Base-by-base conservation (phyloP, 495 filamentous ascomycete species). In the Chaetomium cochliodes region DNA sequence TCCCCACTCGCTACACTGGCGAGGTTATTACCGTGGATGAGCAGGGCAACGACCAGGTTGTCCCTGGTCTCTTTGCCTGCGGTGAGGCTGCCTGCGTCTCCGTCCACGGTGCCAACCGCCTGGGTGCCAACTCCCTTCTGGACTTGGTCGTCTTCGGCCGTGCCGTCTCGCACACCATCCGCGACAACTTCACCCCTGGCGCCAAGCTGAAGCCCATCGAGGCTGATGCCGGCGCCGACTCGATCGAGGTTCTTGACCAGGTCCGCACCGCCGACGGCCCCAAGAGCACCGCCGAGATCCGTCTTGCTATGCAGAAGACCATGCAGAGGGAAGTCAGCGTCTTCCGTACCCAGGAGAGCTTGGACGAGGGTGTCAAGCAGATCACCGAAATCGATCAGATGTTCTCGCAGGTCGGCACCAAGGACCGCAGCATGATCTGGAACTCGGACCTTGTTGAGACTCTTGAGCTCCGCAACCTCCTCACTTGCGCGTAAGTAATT, bases 381-480 rank as follows among this genome's bases (percentile, higher is more conserved):
- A 90, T 98, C 70, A 85, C 79, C 70, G 84, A 89, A 65, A 88
- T 97, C 69, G 94, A 98, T 76, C 77, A 86, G 72, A 86, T 81
- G 66, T 98, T 90, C 80, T 69, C 75, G 59, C 85, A 96, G 74
- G 86, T 97, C 65, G 90, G 91, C 71, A 96, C 90, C 77, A 96
- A 96, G 84, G 93, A 98, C 77, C 89, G 93, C 73, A 93, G 90
- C 86, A 97, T 98, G 94, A 97, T 98, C 81, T 98, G 93, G 93
- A 98, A 98, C 86, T 91, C 90, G 44, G 93, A 98, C 72, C 85
- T 98, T 33, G 90, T 96, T 60, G 93, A 98, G 86, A 96, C 92
- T 30, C 85, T 98, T 49, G 93, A 98, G 80, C 82, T 97, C 71
- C 82, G 92, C 69, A 98, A 98, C 76, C 74, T 98, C 68, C 79